phyloP scores from a whole-genome alignment of 2,329 filamentous ascomycete genomes.

The Pyrenophora graminea region DNA sequence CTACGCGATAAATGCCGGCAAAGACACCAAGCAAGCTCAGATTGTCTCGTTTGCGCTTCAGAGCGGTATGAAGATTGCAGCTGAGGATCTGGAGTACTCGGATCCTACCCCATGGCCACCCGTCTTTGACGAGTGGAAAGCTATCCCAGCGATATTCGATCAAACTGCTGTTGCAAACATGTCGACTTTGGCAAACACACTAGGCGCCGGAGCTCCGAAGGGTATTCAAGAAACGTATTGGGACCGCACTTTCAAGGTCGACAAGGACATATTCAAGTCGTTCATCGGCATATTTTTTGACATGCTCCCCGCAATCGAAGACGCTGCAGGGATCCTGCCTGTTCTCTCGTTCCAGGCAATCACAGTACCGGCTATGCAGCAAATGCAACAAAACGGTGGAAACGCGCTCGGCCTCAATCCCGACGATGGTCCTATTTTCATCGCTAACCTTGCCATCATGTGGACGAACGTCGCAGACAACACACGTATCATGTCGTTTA shows the following conservation, averaged over 20 bases:
- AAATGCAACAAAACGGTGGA: conserved; percentile 36
- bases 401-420: conserved; percentile 38
- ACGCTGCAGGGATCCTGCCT: conserved; percentile 28
- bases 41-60: conserved; percentile 28
- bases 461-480: conserved; percentile 33
- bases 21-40: conserved; percentile 24
- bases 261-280: conserved; percentile 23
- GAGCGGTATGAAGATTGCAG: conserved; percentile 21
- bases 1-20: conserved; percentile 17
- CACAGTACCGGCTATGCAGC: conserved; percentile 24
- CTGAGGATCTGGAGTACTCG: conserved; percentile 30
- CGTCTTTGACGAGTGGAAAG: conserved; percentile 34
- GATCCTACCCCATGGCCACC: conserved; percentile 26
- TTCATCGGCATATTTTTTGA: conserved; percentile 30
- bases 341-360: conserved; percentile 36
- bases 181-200: conserved; percentile 22
- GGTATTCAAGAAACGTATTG: conserved; percentile 34
- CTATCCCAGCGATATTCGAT: conserved; percentile 32
- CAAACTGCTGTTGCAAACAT: conserved; percentile 30
- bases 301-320: conserved; percentile 25
- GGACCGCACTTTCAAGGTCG: conserved; percentile 33
- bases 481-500: conserved; percentile 25
- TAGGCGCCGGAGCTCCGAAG: conserved; percentile 19
- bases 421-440: conserved; percentile 26
- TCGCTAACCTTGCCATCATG: conserved; percentile 26